phyloP scores from a whole-genome alignment of 2,329 filamentous ascomycete species.

The Diplodia corticola region DNA sequence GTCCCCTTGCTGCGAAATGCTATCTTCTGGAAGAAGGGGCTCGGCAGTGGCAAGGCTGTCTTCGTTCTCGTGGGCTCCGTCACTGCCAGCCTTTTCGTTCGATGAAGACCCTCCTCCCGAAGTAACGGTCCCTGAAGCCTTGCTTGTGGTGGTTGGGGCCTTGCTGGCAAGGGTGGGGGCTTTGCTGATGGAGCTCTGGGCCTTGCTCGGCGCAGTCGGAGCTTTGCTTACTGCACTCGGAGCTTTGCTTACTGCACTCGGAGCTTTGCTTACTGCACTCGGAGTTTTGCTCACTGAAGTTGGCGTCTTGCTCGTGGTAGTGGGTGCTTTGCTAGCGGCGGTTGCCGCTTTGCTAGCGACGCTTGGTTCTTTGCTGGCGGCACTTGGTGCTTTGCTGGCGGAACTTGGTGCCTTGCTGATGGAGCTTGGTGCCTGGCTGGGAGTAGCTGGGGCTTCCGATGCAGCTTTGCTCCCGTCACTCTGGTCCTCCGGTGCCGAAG shows the following conservation, averaged over 20 bases:
- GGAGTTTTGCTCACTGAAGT: neutral
- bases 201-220: neutral
- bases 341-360: neutral
- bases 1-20: slow-evolving; percentile 20
- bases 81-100: neutral
- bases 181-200: neutral
- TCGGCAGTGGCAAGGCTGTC: neutral
- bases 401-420: neutral
- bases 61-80: neutral
- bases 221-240: neutral
- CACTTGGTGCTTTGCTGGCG: neutral
- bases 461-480: neutral
- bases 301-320: neutral
- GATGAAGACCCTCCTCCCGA: neutral
- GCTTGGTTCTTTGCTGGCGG: slow-evolving; percentile 23
- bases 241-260: neutral
- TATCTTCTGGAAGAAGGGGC: slow-evolving; percentile 6
- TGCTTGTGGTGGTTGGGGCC: neutral
- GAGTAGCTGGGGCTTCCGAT: neutral
- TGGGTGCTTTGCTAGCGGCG: slow-evolving; percentile 28
- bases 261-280: neutral
- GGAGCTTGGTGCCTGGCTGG: neutral
- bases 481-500: neutral
- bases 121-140: neutral
- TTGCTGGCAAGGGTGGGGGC: neutral